phyloP scores from a whole-genome alignment of 345 rosid genomes.

The Kernera saxatilis region DNA sequence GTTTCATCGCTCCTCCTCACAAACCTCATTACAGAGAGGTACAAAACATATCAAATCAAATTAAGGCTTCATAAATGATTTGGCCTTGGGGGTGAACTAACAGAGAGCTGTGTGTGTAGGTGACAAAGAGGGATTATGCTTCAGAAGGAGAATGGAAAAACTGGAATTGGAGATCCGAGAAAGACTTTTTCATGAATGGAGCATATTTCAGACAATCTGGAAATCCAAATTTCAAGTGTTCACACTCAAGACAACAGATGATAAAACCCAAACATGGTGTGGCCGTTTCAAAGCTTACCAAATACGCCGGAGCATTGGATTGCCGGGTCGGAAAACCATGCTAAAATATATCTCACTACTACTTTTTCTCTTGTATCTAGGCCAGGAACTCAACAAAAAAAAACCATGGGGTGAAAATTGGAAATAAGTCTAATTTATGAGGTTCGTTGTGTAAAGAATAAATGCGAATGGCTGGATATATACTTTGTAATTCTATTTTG shows the following conservation, averaged over 20 bases:
- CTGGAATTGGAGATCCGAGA: constrained; percentile 70
- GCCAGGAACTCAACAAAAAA: background rate
- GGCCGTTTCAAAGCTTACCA: constrained; percentile 28
- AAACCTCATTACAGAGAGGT: constrained; percentile 37
- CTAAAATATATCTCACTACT: constrained; percentile 16
- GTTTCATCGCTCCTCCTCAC: constrained; percentile 62
- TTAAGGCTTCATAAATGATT: background rate
- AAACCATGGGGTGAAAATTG: background rate
- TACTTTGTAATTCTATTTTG: constrained; percentile 21
- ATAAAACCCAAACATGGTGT: constrained; percentile 37
- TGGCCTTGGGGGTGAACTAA: background rate
- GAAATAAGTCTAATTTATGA: background rate
- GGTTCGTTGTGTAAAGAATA: background rate
- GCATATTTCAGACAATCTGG: constrained; percentile 55
- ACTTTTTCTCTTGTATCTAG: constrained; percentile 16
- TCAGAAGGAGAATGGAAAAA: constrained; percentile 42
- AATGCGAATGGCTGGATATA: constrained; percentile 22
- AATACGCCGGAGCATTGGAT: constrained; percentile 41
- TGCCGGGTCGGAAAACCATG: constrained; percentile 31
- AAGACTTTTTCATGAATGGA: constrained; percentile 50
- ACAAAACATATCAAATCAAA: background rate
- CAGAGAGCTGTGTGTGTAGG: constrained; percentile 26
- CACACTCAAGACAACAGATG: constrained; percentile 25
- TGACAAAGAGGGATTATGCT: constrained; percentile 53
- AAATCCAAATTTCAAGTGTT: constrained; percentile 20